These are phyloP conservation scores for Fusarium armeniacum DNA, from an alignment of 2,329 filamentous ascomycete species.

Conservation along the genomic window DNA sequence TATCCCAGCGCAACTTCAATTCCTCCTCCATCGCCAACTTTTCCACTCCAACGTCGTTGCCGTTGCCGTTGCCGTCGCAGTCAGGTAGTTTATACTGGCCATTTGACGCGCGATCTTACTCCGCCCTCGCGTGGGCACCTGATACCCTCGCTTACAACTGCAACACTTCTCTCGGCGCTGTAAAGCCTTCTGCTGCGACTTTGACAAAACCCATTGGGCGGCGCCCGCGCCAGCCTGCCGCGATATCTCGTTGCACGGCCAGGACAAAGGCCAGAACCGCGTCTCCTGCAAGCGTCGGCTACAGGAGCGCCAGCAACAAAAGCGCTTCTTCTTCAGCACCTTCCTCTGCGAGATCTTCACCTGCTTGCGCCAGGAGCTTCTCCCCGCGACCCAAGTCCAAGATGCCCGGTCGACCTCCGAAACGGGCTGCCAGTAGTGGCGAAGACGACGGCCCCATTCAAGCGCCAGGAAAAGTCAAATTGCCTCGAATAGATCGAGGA, in stretches of 20 bases:
- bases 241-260: conserved; percentile 35
- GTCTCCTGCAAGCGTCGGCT: conserved; percentile 21
- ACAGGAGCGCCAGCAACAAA: conserved; percentile 21
- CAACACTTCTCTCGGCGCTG: conserved; percentile 25
- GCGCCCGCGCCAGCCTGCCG: conserved; percentile 47
- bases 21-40: conserved; percentile 47
- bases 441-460: conserved; percentile 51
- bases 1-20: conserved; percentile 47
- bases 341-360: conserved; percentile 34
- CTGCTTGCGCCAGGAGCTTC: conserved; percentile 34
- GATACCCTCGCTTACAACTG: conserved; percentile 35
- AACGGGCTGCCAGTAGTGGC: conserved; percentile 44
- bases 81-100: conserved; percentile 38
- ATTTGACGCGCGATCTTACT: conserved; percentile 36
- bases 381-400: conserved; percentile 43
- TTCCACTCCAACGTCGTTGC: conserved; percentile 30
- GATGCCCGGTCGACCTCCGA: conserved; percentile 45
- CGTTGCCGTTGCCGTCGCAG: conserved; percentile 32
- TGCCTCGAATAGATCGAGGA: conserved; percentile 63
- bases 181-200: conserved; percentile 39
- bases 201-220: conserved; percentile 40
- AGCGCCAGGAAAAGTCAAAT: conserved; percentile 60
- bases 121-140: conserved; percentile 42
- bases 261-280: conserved; percentile 36
- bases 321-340: conserved; percentile 26